Conservation (phyloP, 441 rosid genomes). For the Mallotus japonicus region DNA sequence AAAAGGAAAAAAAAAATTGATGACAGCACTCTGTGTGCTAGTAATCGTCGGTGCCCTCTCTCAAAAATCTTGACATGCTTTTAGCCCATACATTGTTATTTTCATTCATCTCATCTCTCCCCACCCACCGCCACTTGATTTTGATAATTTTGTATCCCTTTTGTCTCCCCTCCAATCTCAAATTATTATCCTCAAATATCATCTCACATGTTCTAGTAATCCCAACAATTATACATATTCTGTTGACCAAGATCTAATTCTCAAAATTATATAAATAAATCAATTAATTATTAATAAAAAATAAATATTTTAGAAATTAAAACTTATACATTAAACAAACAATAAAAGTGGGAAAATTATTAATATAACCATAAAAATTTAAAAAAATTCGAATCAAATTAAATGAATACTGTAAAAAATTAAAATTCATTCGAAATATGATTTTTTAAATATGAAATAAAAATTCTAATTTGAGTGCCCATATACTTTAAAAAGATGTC, state of each 20-base stretch:
- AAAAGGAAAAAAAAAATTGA: not conserved
- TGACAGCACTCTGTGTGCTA: conserved; percentile 20
- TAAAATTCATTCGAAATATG: too few relatives aligned
- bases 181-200: not conserved
- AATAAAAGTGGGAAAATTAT: too few relatives aligned
- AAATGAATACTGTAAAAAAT: too few relatives aligned
- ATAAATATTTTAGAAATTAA: too few relatives aligned
- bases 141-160: not conserved
- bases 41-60: conserved; percentile 45
- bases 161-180: not conserved
- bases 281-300: not conserved
- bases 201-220: not conserved
- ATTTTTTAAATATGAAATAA: too few relatives aligned
- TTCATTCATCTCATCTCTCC: not conserved
- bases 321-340: too few relatives aligned
- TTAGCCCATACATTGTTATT: not conserved
- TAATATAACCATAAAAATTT: too few relatives aligned
- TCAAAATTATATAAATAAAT: not conserved
- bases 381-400: too few relatives aligned
- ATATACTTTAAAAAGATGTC: too few relatives aligned
- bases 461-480: too few relatives aligned
- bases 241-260: not conserved
- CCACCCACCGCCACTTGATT: conserved; percentile 10
- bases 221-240: not conserved
- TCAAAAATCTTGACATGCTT: conserved; percentile 24